These are phyloP conservation scores for Aspergillus brunneoviolaceus DNA, from an alignment of 2,329 filamentous ascomycete species.

Conservation along the genomic window DNA sequence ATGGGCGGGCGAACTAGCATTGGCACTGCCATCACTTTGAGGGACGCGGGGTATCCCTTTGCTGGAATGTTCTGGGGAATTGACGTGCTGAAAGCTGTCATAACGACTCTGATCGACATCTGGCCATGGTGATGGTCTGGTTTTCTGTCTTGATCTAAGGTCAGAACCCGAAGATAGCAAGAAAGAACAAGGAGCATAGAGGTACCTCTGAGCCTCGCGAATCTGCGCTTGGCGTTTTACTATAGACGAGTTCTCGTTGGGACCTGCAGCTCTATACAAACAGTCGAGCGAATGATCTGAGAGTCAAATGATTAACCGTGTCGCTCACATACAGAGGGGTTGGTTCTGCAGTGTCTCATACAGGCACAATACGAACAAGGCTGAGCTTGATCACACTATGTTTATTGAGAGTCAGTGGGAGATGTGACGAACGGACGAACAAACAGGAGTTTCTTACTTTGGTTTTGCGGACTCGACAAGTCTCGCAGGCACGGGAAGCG, in stretches of 20 bases:
- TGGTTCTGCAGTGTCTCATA: conserved; percentile 5
- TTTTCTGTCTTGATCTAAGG: conserved; percentile 1
- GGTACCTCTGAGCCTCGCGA: conserved; percentile 11
- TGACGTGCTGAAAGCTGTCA: neutral
- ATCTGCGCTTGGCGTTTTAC: conserved; percentile 10
- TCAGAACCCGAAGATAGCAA: neutral
- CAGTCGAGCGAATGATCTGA: conserved; percentile 22
- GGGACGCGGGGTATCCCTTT: neutral
- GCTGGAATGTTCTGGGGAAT: neutral
- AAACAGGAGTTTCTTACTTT: conserved; percentile 13
- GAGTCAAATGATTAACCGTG: neutral
- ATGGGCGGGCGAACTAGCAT: conserved; percentile 1
- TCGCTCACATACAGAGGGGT: neutral
- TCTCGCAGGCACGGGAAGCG: conserved; percentile 26
- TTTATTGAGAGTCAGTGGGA: neutral
- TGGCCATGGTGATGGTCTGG: conserved; percentile 16
- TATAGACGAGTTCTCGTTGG: conserved; percentile 7
- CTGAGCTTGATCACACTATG: conserved; percentile 22
- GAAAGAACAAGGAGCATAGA: neutral
- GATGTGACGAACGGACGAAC: neutral
- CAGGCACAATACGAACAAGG: conserved; percentile 24
- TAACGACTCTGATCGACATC: conserved; percentile 5
- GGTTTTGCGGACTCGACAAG: conserved; percentile 25
- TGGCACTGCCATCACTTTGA: neutral
- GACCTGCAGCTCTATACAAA: conserved; percentile 11